Evolutionary conservation across 495 filamentous ascomycete species (phyloP).

Genomic region (Amniculicola lignicola): DNA sequence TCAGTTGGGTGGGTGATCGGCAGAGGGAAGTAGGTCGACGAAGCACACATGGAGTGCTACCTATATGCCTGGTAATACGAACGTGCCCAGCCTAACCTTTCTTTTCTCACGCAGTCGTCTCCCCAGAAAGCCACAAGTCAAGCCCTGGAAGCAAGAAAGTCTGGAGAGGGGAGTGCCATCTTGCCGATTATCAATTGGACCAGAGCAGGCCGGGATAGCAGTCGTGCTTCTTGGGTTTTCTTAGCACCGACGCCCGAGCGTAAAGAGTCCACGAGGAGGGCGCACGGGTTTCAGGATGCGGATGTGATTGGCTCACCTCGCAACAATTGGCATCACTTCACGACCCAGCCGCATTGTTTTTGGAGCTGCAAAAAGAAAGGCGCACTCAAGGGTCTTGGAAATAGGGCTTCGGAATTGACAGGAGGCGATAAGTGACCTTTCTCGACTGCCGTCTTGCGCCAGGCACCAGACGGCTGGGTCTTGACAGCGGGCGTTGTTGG

Average conservation of each 20-base stretch:
- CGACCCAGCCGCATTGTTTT: background rate
- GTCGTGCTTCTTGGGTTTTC: constrained; percentile 9
- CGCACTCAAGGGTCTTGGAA: too few relatives aligned
- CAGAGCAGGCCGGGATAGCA: background rate
- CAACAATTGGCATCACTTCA: background rate
- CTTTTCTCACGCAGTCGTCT: too few relatives aligned
- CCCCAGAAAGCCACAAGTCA: background rate
- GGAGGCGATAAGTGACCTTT: too few relatives aligned
- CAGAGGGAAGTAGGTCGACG: too few relatives aligned
- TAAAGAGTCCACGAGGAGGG: constrained; percentile 7
- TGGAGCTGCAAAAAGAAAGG: constrained; percentile 3
- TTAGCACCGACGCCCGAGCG: constrained; percentile 16
- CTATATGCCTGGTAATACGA: too few relatives aligned
- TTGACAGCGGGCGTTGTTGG: too few relatives aligned
- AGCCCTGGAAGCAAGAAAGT: background rate
- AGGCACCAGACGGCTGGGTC: too few relatives aligned
- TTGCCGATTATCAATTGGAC: constrained; percentile 19
- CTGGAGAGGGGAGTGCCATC: constrained; percentile 14
- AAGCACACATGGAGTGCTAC: too few relatives aligned
- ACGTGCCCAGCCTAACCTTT: too few relatives aligned
- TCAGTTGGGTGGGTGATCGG: too few relatives aligned
- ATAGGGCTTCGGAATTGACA: too few relatives aligned
- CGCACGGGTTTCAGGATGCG: constrained; percentile 11
- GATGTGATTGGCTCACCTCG: constrained; percentile 5
- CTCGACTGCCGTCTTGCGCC: too few relatives aligned